Percentiles rank a stretch among this genome's conserved stretches.
These are phyloP conservation scores for Backusella tarrabulga DNA, from an alignment of 192 early-diverging fungal species.

Conservation along the genomic window DNA sequence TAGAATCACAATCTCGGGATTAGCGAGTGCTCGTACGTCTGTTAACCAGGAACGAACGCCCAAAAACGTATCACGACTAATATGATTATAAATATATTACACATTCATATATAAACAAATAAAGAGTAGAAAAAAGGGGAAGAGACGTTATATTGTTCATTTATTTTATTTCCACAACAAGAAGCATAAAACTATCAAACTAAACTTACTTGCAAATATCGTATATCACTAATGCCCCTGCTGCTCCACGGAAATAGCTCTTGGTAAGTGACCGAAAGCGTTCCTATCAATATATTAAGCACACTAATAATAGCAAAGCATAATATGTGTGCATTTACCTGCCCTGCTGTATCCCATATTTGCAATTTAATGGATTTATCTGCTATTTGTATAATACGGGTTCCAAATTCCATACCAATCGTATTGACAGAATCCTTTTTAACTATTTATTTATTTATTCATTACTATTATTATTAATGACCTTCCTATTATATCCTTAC, in stretches of 20 bases:
- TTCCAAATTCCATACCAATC: conserved; percentile 81
- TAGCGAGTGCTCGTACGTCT: conserved; percentile 65
- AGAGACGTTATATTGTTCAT: background rate
- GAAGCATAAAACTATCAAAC: background rate
- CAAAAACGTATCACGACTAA: conserved; percentile 59
- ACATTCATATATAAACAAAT: background rate
- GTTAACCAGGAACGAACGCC: conserved; percentile 64
- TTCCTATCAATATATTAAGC: conserved; percentile 26
- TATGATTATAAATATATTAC: background rate
- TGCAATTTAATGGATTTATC: conserved; percentile 70
- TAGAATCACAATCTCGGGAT: conserved; percentile 64
- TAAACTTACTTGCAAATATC: conserved; percentile 67
- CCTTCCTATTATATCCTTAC: conserved; percentile 22
- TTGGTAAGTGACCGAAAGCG: conserved; percentile 70
- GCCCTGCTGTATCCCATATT: conserved; percentile 78
- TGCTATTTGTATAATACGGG: conserved; percentile 64
- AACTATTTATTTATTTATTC: conserved; percentile 20
- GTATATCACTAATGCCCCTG: conserved; percentile 77
- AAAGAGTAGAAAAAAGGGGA: background rate
- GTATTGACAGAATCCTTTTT: conserved; percentile 68
- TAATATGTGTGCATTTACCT: conserved; percentile 29
- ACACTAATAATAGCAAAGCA: background rate
- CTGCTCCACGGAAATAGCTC: conserved; percentile 81
- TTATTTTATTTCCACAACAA: conserved; percentile 6
- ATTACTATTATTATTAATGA: background rate